Conservation (phyloP, 805 yeast genomes). For the Candida tibetensis region DNA sequence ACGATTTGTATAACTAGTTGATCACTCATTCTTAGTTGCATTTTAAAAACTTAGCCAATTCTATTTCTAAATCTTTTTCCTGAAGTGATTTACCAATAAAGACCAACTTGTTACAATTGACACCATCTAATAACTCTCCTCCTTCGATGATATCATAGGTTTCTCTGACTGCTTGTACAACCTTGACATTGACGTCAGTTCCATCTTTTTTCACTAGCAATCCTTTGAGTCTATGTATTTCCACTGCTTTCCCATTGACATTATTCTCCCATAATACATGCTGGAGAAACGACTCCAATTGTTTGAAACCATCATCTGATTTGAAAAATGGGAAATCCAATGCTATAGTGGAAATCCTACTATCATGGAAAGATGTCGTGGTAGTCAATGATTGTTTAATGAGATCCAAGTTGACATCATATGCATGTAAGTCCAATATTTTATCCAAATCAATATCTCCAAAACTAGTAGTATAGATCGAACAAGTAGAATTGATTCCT, state of each 20-base stretch:
- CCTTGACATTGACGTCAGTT: constrained; percentile 40
- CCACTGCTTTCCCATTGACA: constrained; percentile 46
- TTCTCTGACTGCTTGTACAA: constrained; percentile 90
- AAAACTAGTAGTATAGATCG: constrained; percentile 61
- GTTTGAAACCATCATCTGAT: constrained; percentile 33
- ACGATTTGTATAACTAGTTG: too few species aligned
- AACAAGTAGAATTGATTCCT: constrained; percentile 66
- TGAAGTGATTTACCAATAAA: constrained; percentile 69
- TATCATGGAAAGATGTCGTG: constrained; percentile 32
- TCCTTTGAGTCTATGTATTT: constrained; percentile 84
- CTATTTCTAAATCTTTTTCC: constrained; percentile 30
- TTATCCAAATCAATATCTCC: constrained; percentile 70
- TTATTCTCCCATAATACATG: constrained; percentile 68
- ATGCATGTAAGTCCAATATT: constrained; percentile 78
- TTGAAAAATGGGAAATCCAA: constrained; percentile 46
- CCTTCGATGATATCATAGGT: constrained; percentile 75
- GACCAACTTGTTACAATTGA: constrained; percentile 56
- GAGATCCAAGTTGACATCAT: constrained; percentile 40
- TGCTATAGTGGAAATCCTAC: constrained; percentile 35
- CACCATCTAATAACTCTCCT: constrained; percentile 34
- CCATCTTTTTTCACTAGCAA: constrained; percentile 45
- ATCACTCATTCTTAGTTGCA: too few species aligned
- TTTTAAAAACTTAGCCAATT: constrained; percentile 20
- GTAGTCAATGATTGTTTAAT: constrained; percentile 14
- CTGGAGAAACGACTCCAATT: constrained; percentile 65